Evolutionary conservation across 805 yeast genomes (phyloP).

Genomic region (Torulaspora franciscae): DNA sequence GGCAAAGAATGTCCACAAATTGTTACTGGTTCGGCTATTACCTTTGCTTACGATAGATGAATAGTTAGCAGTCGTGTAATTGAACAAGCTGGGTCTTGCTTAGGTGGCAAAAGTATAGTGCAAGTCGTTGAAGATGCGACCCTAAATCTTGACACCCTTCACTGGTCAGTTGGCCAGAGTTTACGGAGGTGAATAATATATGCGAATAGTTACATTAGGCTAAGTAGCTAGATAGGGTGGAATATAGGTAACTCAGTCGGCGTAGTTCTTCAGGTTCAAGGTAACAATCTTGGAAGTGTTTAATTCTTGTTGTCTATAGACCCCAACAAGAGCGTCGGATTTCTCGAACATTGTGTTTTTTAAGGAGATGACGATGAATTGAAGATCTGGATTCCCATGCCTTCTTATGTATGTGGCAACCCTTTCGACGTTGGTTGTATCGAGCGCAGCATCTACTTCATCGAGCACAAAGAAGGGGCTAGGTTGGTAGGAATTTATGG

Average conservation of each 20-base stretch:
- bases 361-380: conserved; percentile 87
- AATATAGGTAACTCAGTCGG: conserved; percentile 29
- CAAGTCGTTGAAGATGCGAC: conserved; percentile 4
- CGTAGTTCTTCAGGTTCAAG: conserved; percentile 61
- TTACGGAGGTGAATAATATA: neutral
- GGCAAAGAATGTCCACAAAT: neutral
- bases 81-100: neutral
- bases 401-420: conserved; percentile 81
- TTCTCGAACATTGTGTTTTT: conserved; percentile 82
- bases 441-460: conserved; percentile 98
- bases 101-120: conserved; percentile 4
- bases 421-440: conserved; percentile 76
- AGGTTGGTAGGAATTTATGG: conserved; percentile 85
- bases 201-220: neutral
- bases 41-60: neutral
- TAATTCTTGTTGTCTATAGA: conserved; percentile 72
- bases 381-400: conserved; percentile 73
- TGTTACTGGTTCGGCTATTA: neutral
- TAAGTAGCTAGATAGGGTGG: neutral
- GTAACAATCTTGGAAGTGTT: conserved; percentile 73
- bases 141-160: conserved; percentile 8
- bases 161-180: neutral
- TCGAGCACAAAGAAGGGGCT: conserved; percentile 94
- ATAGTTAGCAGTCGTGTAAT: neutral
- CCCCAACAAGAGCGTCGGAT: conserved; percentile 89